Conservation (phyloP, 2,329 filamentous ascomycete genomes). For the Botrytis aclada region DNA sequence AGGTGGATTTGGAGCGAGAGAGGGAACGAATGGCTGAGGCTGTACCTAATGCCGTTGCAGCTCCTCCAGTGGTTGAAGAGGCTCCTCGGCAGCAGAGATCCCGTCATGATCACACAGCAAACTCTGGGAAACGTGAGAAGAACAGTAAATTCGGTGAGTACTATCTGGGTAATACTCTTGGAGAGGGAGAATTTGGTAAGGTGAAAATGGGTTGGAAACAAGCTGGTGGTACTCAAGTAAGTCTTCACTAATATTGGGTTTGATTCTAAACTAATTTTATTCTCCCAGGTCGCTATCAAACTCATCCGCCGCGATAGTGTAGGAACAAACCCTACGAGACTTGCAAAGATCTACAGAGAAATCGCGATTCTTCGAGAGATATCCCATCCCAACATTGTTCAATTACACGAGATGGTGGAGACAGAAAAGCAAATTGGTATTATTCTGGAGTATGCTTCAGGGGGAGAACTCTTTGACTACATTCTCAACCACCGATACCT, state of each 20-base stretch:
- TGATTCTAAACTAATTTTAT: background rate
- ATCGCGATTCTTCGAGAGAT: conserved; percentile 85
- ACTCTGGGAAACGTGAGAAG: conserved; percentile 56
- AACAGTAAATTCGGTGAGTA: conserved; percentile 92
- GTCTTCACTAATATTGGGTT: conserved; percentile 20
- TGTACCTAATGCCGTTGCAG: conserved; percentile 44
- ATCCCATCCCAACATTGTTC: conserved; percentile 94
- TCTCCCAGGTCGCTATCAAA: conserved; percentile 82
- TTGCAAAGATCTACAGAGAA: conserved; percentile 97
- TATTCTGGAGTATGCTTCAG: conserved; percentile 96
- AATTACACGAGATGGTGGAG: conserved; percentile 96
- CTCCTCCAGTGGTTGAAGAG: conserved; percentile 46
- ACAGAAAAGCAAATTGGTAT: conserved; percentile 97
- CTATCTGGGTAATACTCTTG: conserved; percentile 90
- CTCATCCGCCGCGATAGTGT: conserved; percentile 90
- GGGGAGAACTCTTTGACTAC: conserved; percentile 96
- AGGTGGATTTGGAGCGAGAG: conserved; percentile 69
- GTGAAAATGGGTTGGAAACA: conserved; percentile 98
- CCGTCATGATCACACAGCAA: conserved; percentile 53
- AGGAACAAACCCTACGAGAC: conserved; percentile 79
- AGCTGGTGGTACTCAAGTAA: conserved; percentile 80
- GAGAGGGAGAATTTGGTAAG: conserved; percentile 97
- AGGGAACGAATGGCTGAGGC: conserved; percentile 66
- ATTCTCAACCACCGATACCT: conserved; percentile 96
- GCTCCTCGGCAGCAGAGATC: conserved; percentile 45